Conservation (phyloP, 2,329 filamentous ascomycete species). For the Aspergillus versicolor region DNA sequence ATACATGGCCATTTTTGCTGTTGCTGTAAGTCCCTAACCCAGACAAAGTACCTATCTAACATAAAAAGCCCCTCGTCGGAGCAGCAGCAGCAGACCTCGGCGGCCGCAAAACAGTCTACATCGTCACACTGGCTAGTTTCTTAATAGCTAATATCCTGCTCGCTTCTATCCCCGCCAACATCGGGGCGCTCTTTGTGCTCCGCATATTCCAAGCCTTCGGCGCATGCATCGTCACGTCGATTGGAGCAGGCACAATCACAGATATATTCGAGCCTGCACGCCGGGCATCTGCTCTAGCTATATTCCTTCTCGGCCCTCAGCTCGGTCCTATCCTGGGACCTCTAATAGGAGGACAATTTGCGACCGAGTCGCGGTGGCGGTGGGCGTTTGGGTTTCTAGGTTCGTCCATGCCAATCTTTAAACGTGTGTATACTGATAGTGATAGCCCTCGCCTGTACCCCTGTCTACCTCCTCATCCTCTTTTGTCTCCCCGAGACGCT, state of each 20-base stretch:
- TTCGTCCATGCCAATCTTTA: too few relatives aligned
- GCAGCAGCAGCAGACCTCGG: conserved; percentile 41
- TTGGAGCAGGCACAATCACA: conserved; percentile 46
- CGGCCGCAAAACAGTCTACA: conserved; percentile 44
- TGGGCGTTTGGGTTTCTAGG: conserved; percentile 48
- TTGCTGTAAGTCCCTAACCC: conserved; percentile 27
- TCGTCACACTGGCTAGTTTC: conserved; percentile 41
- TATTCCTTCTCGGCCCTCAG: conserved; percentile 47
- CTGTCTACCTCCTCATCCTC: conserved; percentile 29
- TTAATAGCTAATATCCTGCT: conserved; percentile 42
- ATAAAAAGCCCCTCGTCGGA: conserved; percentile 41
- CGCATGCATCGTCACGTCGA: conserved; percentile 43
- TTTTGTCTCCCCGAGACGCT: conserved; percentile 50
- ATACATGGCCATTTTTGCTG: conserved; percentile 47
- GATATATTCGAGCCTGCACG: conserved; percentile 39
- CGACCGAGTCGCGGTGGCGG: conserved; percentile 38
- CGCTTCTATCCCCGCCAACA: conserved; percentile 39
- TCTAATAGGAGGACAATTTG: conserved; percentile 43
- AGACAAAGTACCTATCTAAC: not conserved
- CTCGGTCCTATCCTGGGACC: conserved; percentile 48
- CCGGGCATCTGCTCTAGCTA: conserved; percentile 42
- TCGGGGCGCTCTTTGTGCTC: conserved; percentile 40
- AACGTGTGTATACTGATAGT: too few relatives aligned
- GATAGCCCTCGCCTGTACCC: conserved; percentile 22
- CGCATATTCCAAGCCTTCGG: conserved; percentile 46